phyloP scores from a whole-genome alignment of 176 grass and related monocot genomes.

The Juncus effusus region DNA sequence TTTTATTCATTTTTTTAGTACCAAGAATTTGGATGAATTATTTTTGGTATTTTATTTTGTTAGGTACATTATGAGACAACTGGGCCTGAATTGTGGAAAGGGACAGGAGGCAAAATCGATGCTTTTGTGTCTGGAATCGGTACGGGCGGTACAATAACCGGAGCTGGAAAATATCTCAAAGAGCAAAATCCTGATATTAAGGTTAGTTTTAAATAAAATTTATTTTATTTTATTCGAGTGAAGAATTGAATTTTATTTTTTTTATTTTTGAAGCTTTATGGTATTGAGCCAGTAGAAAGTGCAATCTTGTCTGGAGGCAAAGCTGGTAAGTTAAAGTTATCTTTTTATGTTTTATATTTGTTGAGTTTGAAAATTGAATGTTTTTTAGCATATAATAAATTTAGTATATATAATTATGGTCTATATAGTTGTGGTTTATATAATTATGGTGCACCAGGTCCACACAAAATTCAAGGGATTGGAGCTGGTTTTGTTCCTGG shows the following conservation, averaged over 20 bases:
- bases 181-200: conserved; percentile 65
- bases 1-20: no score
- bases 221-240: conserved; percentile 18
- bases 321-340: conserved; percentile 45
- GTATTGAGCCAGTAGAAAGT: conserved; percentile 70
- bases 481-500: conserved; percentile 82
- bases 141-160: conserved; percentile 73
- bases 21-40: conserved; percentile 10
- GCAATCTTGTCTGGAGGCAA: conserved; percentile 67
- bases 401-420: conserved; percentile 6
- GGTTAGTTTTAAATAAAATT: conserved; percentile 27
- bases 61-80: conserved; percentile 88
- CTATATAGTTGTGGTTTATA: neutral
- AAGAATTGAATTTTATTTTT: neutral
- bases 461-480: conserved; percentile 80
- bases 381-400: no score
- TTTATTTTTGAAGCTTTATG: conserved; percentile 45
- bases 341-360: conserved; percentile 14
- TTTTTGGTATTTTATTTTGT: conserved; percentile 15
- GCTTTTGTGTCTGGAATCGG: conserved; percentile 70
- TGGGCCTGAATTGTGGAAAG: conserved; percentile 74
- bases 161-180: conserved; percentile 48
- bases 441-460: conserved; percentile 34
- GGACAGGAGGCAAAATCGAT: conserved; percentile 55
- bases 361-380: neutral